These are phyloP conservation scores for Tricholoma hemisulphureum DNA, from an alignment of 768 basidiomycete genomes.

Conservation along the genomic window DNA sequence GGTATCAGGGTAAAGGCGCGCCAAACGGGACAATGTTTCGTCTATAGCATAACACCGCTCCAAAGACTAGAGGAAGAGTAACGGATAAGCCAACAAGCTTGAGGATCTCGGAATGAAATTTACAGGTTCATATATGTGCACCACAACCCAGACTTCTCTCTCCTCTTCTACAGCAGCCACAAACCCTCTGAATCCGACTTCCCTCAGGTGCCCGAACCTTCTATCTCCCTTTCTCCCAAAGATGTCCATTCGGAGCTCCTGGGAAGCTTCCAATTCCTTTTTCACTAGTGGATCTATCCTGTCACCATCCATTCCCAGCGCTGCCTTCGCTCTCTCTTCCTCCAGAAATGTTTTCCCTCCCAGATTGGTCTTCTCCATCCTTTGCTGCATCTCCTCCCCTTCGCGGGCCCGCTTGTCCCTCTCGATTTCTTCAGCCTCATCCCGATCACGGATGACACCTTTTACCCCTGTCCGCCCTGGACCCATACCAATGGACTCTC, in stretches of 20 bases:
- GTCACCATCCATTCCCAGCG: constrained; percentile 37
- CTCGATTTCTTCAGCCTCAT: constrained; percentile 60
- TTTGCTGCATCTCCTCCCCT: constrained; percentile 47
- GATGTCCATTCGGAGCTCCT: constrained; percentile 37
- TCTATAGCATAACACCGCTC: constrained; percentile 74
- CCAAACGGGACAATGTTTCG: constrained; percentile 62
- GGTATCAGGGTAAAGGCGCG: constrained; percentile 64
- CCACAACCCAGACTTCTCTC: constrained; percentile 72
- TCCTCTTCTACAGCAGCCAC: constrained; percentile 77
- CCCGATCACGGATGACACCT: constrained; percentile 79
- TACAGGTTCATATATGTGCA: constrained; percentile 83
- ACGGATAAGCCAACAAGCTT: constrained; percentile 3
- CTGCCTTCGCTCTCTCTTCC: constrained; percentile 62
- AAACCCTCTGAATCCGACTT: constrained; percentile 74
- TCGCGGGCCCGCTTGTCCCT: constrained; percentile 54
- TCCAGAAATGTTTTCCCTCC: constrained; percentile 75
- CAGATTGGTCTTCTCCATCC: constrained; percentile 64
- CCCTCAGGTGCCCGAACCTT: constrained; percentile 74
- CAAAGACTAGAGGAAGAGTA: constrained; percentile 49
- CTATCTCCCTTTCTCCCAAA: constrained; percentile 52
- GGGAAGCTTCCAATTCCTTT: constrained; percentile 39
- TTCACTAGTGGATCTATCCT: constrained; percentile 45
- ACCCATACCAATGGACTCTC: constrained; percentile 78
- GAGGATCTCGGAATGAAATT: constrained; percentile 23
- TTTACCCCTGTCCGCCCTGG: constrained; percentile 87